Evolutionary conservation across 202 grass and related monocot genomes (phyloP).

Genomic region (Dendrocalamus latiflorus): DNA sequence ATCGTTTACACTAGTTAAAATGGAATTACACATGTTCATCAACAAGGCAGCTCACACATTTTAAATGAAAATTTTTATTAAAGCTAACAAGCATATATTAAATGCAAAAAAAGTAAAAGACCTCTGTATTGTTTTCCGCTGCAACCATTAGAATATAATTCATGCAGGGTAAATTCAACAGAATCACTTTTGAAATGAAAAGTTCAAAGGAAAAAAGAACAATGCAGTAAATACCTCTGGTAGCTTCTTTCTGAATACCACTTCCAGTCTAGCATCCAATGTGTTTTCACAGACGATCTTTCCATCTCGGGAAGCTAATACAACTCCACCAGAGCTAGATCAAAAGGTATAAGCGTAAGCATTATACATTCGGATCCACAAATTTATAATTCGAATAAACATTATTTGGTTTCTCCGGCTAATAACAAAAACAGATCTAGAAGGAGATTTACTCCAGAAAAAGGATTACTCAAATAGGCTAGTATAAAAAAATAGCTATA

Average conservation of each 20-base stretch:
- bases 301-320: constrained; percentile 80
- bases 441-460: not conserved
- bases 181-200: not conserved
- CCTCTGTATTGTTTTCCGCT: not conserved
- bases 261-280: constrained; percentile 78
- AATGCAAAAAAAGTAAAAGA: not conserved
- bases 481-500: not conserved
- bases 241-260: constrained; percentile 77
- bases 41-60: not conserved
- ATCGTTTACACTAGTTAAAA: not conserved
- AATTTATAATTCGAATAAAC: not conserved
- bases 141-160: not conserved
- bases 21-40: not conserved
- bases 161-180: not conserved
- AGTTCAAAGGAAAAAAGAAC: not conserved
- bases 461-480: not conserved
- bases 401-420: not conserved
- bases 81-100: not conserved
- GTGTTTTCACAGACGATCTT: constrained; percentile 91
- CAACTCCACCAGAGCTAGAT: constrained; percentile 77
- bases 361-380: not conserved
- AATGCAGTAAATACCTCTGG: constrained; percentile 47
- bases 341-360: constrained; percentile 2
- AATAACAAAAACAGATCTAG: not conserved
- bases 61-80: not conserved